Conservation (phyloP, 2,329 filamentous ascomycete species). For the Ramularia endophylla region DNA sequence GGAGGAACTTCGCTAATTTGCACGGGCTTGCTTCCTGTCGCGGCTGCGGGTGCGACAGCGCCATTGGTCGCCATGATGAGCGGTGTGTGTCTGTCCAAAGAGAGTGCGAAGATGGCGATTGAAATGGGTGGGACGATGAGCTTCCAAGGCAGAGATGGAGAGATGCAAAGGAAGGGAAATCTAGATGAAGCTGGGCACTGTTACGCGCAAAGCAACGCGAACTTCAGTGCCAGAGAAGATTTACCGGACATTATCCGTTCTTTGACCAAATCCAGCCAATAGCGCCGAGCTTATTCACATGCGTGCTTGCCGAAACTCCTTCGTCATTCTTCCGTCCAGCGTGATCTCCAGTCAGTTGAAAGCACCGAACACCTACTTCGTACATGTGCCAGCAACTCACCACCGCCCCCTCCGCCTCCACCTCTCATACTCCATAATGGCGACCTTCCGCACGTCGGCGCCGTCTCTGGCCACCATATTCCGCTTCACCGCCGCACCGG, state of each 20-base stretch:
- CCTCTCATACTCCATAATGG: conserved; percentile 18
- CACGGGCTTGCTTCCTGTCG: conserved; percentile 27
- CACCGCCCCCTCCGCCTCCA: conserved; percentile 1
- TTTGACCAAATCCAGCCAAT: no score
- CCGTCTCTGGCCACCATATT: conserved; percentile 31
- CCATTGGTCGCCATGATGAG: conserved; percentile 24
- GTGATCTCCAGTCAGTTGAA: neutral
- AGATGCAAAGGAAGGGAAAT: no score
- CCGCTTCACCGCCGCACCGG: conserved; percentile 30
- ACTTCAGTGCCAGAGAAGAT: no score
- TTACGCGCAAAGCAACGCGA: no score
- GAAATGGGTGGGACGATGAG: no score
- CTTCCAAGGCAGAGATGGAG: no score
- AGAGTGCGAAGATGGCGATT: no score
- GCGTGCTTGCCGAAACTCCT: neutral
- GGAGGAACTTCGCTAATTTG: conserved; percentile 32
- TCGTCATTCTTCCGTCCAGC: conserved; percentile 1
- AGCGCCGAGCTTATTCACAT: conserved; percentile 1
- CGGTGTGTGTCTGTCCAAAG: neutral
- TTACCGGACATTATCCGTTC: no score
- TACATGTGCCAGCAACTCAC: neutral
- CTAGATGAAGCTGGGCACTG: no score
- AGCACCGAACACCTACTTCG: neutral
- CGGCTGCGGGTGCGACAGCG: conserved; percentile 16
- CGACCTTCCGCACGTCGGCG: conserved; percentile 24